Conservation (phyloP, 2,329 filamentous ascomycete genomes). For the Cadophora sp. region DNA sequence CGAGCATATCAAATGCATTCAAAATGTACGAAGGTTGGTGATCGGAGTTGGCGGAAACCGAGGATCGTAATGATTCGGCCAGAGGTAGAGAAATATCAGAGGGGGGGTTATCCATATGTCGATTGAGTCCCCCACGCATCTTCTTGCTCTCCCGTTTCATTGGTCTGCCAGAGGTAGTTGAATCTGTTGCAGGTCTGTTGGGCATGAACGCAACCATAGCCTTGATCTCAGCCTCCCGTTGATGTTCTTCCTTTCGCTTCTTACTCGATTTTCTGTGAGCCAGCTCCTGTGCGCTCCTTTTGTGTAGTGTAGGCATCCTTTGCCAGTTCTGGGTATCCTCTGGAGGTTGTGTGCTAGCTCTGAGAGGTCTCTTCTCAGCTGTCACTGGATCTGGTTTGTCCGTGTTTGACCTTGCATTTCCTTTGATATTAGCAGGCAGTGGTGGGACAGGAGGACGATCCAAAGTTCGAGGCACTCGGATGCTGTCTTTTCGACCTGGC, state of each 20-base stretch:
- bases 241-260: slow-evolving; percentile 74
- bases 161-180: slow-evolving; percentile 64
- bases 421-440: slow-evolving; percentile 36
- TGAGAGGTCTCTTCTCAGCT: slow-evolving; percentile 26
- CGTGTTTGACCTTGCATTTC: slow-evolving; percentile 35
- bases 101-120: slow-evolving; percentile 63
- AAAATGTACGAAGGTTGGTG: slow-evolving; percentile 76
- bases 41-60: slow-evolving; percentile 77
- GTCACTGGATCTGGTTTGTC: slow-evolving; percentile 22
- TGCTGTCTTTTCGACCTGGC: slow-evolving; percentile 61
- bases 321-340: slow-evolving; percentile 46
- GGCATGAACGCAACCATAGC: slow-evolving; percentile 78
- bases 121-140: slow-evolving; percentile 60
- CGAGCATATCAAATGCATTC: slow-evolving; percentile 79
- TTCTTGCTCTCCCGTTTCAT: slow-evolving; percentile 71
- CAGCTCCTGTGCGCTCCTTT: slow-evolving; percentile 65
- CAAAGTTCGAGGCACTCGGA: slow-evolving; percentile 48
- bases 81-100: slow-evolving; percentile 75
- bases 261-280: slow-evolving; percentile 78
- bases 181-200: slow-evolving; percentile 64
- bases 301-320: slow-evolving; percentile 63
- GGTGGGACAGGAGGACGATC: slow-evolving; percentile 41
- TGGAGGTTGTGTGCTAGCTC: slow-evolving; percentile 37
- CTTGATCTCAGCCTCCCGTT: slow-evolving; percentile 86
- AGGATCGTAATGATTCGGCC: slow-evolving; percentile 77